Conservation (phyloP, 257 asterid species). For the Cinchona pubescens region DNA sequence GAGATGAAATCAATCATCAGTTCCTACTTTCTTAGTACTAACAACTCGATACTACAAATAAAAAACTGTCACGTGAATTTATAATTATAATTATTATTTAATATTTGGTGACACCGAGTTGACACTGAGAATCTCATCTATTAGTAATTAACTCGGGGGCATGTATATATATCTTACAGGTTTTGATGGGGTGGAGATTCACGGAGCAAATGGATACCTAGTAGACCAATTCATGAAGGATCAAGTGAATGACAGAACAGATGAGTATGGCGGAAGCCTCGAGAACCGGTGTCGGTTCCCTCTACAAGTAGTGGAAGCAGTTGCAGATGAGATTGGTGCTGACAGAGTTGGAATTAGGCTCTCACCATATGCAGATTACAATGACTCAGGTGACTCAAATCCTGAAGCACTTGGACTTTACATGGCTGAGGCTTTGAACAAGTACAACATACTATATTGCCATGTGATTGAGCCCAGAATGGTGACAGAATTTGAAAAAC, state of each 20-base stretch:
- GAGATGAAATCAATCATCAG: too few relatives aligned
- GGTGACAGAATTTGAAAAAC: conserved; percentile 19
- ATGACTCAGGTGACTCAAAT: conserved; percentile 29
- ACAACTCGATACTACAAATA: too few relatives aligned
- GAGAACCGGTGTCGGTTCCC: conserved; percentile 38
- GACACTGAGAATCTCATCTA: too few relatives aligned
- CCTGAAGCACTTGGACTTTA: conserved; percentile 33
- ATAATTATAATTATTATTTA: too few relatives aligned
- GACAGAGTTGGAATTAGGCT: conserved; percentile 37
- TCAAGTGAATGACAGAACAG: conserved; percentile 32
- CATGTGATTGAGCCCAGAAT: conserved; percentile 41
- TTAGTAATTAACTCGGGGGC: too few relatives aligned
- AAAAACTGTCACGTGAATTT: too few relatives aligned
- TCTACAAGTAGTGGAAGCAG: conserved; percentile 24
- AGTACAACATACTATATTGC: conserved; percentile 26
- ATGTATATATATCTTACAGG: conserved; percentile 10
- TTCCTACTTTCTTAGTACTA: too few relatives aligned
- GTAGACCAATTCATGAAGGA: conserved; percentile 43
- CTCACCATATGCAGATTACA: conserved; percentile 29
- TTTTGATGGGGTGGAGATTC: conserved; percentile 46
- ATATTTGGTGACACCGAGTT: too few relatives aligned
- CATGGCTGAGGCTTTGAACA: conserved; percentile 35
- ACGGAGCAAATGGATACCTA: conserved; percentile 30
- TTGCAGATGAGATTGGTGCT: conserved; percentile 30
- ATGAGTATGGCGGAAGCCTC: conserved; percentile 32